phyloP scores from a whole-genome alignment of 2,329 filamentous ascomycete species.

The Ophiocordyceps australis region DNA sequence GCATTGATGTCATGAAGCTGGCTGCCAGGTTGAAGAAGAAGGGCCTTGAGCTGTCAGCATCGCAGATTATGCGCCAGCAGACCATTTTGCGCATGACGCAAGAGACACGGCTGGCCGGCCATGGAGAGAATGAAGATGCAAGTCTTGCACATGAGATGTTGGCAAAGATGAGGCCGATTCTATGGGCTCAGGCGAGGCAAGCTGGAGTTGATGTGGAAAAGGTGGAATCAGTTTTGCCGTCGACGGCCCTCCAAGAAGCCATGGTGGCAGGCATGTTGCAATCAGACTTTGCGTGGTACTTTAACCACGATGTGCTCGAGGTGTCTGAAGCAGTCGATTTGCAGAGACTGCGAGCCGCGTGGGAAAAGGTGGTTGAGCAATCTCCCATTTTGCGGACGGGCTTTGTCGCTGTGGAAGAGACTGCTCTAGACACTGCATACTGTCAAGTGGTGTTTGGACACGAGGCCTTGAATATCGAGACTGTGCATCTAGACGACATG shows the following conservation, averaged over 20 bases:
- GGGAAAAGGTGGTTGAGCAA: constrained; percentile 35
- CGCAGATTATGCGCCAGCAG: constrained; percentile 55
- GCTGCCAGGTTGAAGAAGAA: constrained; percentile 49
- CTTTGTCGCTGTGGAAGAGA: constrained; percentile 49
- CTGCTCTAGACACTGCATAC: constrained; percentile 29
- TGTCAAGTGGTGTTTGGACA: constrained; percentile 26
- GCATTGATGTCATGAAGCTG: constrained; percentile 78
- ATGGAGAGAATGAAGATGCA: neutral
- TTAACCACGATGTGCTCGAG: constrained; percentile 65
- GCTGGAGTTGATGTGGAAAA: constrained; percentile 15
- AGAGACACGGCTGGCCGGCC: constrained; percentile 2
- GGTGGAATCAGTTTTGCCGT: constrained; percentile 46
- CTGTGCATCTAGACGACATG: constrained; percentile 7
- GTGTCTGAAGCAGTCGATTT: constrained; percentile 36
- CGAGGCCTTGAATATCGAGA: constrained; percentile 5
- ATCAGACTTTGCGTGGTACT: constrained; percentile 60
- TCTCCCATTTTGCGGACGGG: constrained; percentile 60
- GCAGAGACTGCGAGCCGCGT: constrained; percentile 37
- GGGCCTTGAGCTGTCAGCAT: constrained; percentile 46
- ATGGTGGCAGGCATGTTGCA: constrained; percentile 70
- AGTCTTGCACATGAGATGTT: constrained; percentile 1
- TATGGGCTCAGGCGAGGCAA: constrained; percentile 18
- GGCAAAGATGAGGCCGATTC: constrained; percentile 9
- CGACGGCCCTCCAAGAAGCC: constrained; percentile 71
- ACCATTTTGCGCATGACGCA: constrained; percentile 43